Conservation (phyloP, 1,139 yeast genomes). For the Nakaseomyces delphensis region DNA sequence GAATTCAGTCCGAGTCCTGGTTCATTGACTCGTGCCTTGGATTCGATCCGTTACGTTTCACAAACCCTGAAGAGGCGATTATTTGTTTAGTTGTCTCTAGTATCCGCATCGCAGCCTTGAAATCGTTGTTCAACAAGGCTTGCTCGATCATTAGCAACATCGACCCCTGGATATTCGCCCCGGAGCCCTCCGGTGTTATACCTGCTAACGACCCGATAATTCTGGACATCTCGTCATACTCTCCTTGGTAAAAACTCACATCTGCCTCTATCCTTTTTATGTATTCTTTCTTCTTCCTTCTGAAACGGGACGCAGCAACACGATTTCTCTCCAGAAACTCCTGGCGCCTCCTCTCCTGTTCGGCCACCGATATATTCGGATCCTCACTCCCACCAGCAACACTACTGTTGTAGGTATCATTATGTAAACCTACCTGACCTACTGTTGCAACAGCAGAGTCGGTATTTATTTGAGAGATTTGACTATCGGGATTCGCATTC, state of each 20-base stretch:
- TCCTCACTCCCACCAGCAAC: slow-evolving; percentile 12
- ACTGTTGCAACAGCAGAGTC: background rate
- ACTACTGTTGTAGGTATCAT: slow-evolving; percentile 5
- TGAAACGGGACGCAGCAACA: slow-evolving; percentile 90
- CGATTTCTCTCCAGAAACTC: slow-evolving; percentile 84
- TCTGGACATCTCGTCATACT: slow-evolving; percentile 54
- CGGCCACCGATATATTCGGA: slow-evolving; percentile 15
- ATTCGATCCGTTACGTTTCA: slow-evolving; percentile 23
- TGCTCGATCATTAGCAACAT: slow-evolving; percentile 18
- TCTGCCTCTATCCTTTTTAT: slow-evolving; percentile 77
- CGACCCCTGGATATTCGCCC: slow-evolving; percentile 4
- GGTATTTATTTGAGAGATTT: background rate
- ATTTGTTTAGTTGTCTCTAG: slow-evolving; percentile 21
- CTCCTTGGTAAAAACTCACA: slow-evolving; percentile 55
- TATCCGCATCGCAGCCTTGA: slow-evolving; percentile 18
- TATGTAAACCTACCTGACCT: background rate
- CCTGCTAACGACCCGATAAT: slow-evolving; percentile 19
- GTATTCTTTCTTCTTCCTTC: slow-evolving; percentile 89
- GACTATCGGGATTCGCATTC: background rate
- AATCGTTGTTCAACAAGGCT: slow-evolving; percentile 20
- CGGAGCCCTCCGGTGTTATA: slow-evolving; percentile 9
- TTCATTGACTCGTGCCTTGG: slow-evolving; percentile 11
- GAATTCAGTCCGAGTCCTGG: background rate
- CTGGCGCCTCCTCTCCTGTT: slow-evolving; percentile 61
- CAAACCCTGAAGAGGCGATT: slow-evolving; percentile 17